Conservation (phyloP, 805 yeast genomes). For the Zygosaccharomyces pseudorouxii region DNA sequence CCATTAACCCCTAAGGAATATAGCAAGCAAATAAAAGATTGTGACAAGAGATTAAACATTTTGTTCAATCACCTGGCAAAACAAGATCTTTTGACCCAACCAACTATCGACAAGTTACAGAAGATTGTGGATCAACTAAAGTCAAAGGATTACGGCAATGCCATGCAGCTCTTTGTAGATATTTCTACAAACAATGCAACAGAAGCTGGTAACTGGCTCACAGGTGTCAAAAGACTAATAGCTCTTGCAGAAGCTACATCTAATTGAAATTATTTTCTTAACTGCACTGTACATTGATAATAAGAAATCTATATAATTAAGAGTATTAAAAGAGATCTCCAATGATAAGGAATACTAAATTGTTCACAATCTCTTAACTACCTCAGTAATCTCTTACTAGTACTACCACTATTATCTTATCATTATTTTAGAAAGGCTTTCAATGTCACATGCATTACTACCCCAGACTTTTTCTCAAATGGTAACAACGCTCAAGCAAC, state of each 20-base stretch:
- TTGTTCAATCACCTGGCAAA: constrained; percentile 75
- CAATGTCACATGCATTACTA: not conserved
- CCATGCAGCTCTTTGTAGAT: constrained; percentile 50
- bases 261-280: not conserved
- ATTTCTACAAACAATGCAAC: constrained; percentile 60
- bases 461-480: not conserved
- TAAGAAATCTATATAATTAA: not conserved
- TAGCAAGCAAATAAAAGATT: constrained; percentile 67
- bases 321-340: not conserved
- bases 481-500: not conserved
- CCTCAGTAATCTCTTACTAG: no score
- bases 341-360: no score
- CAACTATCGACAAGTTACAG: constrained; percentile 50
- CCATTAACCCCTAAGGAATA: constrained; percentile 74
- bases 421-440: no score
- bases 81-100: constrained; percentile 56
- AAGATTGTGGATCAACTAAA: constrained; percentile 48
- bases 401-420: no score
- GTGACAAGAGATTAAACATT: constrained; percentile 74
- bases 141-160: constrained; percentile 52
- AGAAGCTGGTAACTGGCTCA: constrained; percentile 88
- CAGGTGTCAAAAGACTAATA: constrained; percentile 84
- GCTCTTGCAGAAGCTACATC: constrained; percentile 57
- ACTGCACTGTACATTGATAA: constrained; percentile 3
- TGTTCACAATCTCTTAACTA: no score